Conservation (phyloP, 129 eudicot species). For the Mikania micrantha region DNA sequence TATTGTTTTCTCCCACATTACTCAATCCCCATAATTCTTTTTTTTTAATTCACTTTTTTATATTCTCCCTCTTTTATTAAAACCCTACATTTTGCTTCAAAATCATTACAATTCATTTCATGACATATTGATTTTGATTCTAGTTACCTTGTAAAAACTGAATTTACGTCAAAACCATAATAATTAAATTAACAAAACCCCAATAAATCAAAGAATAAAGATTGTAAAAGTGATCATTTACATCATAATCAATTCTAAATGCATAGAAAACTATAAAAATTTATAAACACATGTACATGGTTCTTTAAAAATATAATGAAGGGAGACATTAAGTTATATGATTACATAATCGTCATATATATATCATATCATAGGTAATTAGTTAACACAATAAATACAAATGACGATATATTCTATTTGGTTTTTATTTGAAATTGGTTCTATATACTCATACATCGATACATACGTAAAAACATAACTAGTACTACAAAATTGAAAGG, state of each 20-base stretch:
- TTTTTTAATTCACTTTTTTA: background rate
- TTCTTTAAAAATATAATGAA: background rate
- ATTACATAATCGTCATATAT: background rate
- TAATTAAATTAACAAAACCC: background rate
- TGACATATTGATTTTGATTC: background rate
- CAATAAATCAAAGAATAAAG: background rate
- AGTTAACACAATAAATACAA: background rate
- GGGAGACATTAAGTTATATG: background rate
- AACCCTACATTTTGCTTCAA: background rate
- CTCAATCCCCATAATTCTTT: constrained; percentile 26
- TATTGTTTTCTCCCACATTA: constrained; percentile 21
- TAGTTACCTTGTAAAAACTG: background rate
- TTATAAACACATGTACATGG: background rate
- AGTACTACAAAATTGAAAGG: no score
- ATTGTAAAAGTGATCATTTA: background rate
- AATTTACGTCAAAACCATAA: background rate
- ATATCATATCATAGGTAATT: no score
- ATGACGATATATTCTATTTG: background rate
- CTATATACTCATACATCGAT: no score
- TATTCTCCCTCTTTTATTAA: background rate
- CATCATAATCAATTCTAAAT: background rate
- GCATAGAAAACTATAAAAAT: no score
- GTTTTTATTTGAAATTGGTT: background rate
- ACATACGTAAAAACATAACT: no score
- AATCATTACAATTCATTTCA: background rate